Evolutionary conservation across 108 stramenopile genomes (phyloP).

Genomic region (Skeletonema tropicum): DNA sequence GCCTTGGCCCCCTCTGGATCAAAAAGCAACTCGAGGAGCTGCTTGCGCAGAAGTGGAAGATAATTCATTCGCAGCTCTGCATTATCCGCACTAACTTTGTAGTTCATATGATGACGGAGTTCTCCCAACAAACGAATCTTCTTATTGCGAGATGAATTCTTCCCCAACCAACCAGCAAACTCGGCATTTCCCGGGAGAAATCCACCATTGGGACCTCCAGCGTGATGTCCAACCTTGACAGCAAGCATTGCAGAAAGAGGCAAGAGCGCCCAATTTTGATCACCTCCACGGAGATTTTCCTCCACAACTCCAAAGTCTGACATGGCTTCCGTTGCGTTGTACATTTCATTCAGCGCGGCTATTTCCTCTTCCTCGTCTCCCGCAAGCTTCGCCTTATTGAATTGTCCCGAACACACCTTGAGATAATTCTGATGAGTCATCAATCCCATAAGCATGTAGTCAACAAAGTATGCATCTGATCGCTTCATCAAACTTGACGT

Average conservation of each 20-base stretch:
- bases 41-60: conserved; percentile 71
- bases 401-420: conserved; percentile 64
- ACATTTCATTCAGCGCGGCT: conserved; percentile 63
- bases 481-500: conserved; percentile 73
- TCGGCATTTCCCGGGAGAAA: conserved; percentile 88
- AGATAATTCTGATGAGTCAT: conserved; percentile 95
- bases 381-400: conserved; percentile 46
- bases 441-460: conserved; percentile 94
- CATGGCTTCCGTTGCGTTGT: conserved; percentile 82
- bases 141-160: conserved; percentile 89
- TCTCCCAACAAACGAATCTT: conserved; percentile 83
- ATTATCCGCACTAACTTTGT: conserved; percentile 64
- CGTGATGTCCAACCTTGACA: conserved; percentile 90
- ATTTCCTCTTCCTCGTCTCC: conserved; percentile 55
- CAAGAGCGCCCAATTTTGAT: conserved; percentile 94
- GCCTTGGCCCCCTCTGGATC: conserved; percentile 52
- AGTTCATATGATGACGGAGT: conserved; percentile 90
- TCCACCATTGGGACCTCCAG: conserved; percentile 79
- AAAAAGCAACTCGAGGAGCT: conserved; percentile 64
- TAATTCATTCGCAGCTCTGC: conserved; percentile 82
- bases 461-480: conserved; percentile 95
- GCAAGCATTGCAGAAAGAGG: conserved; percentile 78
- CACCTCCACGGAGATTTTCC: conserved; percentile 79
- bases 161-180: conserved; percentile 96
- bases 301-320: conserved; percentile 90